A percentile compares a stretch with the other conserved stretches of the same genome.
Conservation (phyloP, 2,329 filamentous ascomycete species). For the Onygenales sp. region DNA sequence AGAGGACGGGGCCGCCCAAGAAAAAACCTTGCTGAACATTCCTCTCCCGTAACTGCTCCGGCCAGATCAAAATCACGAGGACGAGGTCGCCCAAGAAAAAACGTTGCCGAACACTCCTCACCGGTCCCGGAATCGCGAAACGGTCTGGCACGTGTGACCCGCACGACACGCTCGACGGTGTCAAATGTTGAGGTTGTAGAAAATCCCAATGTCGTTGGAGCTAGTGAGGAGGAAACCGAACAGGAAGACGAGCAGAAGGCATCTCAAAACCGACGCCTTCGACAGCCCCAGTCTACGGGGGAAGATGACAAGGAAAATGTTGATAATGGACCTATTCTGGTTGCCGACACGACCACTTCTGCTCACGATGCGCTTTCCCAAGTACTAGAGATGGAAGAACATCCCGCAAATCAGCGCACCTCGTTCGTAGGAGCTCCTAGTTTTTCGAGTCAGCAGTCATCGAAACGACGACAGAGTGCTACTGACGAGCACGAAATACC, state of each 20-base stretch:
- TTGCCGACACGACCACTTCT: slow-evolving; percentile 21
- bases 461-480: neutral
- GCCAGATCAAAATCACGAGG: too few species aligned
- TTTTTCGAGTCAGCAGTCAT: neutral
- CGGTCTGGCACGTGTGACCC: neutral
- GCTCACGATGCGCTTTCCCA: slow-evolving; percentile 32
- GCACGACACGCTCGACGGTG: neutral
- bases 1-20: too few species aligned
- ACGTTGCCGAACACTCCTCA: neutral
- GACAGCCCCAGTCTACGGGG: slow-evolving; percentile 19
- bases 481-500: neutral
- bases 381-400: slow-evolving; percentile 20
- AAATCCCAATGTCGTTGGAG: slow-evolving; percentile 15
- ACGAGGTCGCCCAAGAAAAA: too few species aligned
- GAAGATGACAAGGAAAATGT: slow-evolving; percentile 42
- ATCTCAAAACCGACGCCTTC: slow-evolving; percentile 19
- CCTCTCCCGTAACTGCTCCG: too few species aligned
- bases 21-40: neutral
- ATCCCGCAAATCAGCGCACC: slow-evolving; percentile 9
- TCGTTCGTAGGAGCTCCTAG: neutral
- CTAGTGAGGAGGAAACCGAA: slow-evolving; percentile 38
- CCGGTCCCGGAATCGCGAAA: neutral
- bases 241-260: slow-evolving; percentile 31
- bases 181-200: slow-evolving; percentile 14
- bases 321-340: slow-evolving; percentile 18